Base-by-base conservation (phyloP, 1,139 yeast genomes). In the Meyerozyma sp. region DNA sequence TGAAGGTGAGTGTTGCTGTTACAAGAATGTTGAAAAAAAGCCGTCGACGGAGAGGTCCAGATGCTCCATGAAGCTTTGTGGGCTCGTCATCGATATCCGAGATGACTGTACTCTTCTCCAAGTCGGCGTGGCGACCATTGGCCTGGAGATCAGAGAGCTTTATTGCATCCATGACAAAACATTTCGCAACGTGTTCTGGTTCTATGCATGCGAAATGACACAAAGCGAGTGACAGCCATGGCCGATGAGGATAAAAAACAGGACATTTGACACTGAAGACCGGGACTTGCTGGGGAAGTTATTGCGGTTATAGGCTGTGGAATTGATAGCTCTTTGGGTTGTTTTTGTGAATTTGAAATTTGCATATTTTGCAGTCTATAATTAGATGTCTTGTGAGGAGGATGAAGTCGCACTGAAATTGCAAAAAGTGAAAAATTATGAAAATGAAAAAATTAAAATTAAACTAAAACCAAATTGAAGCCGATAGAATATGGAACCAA, bases 401-500 rank as follows among this genome's bases (percentile, higher is more conserved):
- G 29, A n/a, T 2, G 13, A 6, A 27, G 18, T 27, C 29, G 13
- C 13, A 10, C 7, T 27, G 5, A 27, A 63, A 21, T 21, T 21
- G 23, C 23, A 21, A 21, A 21, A 21, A 21, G 23, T 21, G 23
- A 21, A 21, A 21, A 21, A 21, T 21, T 5, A 21, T 21, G 23
- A 21, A 21, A 6, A 6, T 5, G 23, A 21, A 21, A 21, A 21
- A 21, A 21, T 3, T 21, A 4, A 21, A 5, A 21, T 21, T 6
- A 21, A 21, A n/a, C n/a, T n/a, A n/a, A n/a, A n/a, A n/a, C n/a
- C n/a, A n/a, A n/a, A n/a, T n/a, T n/a, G n/a, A n/a, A n/a, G n/a
- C n/a, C n/a, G n/a, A n/a, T n/a, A n/a, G n/a, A n/a, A n/a, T n/a
- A n/a, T n/a, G n/a, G n/a, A n/a, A n/a, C n/a, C n/a, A n/a, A n/a